A percentile compares a stretch with the other conserved stretches of the same genome.
Evolutionary conservation across 495 filamentous ascomycete genomes (phyloP).

Genomic region (Hypoxylon crocopeplum): DNA sequence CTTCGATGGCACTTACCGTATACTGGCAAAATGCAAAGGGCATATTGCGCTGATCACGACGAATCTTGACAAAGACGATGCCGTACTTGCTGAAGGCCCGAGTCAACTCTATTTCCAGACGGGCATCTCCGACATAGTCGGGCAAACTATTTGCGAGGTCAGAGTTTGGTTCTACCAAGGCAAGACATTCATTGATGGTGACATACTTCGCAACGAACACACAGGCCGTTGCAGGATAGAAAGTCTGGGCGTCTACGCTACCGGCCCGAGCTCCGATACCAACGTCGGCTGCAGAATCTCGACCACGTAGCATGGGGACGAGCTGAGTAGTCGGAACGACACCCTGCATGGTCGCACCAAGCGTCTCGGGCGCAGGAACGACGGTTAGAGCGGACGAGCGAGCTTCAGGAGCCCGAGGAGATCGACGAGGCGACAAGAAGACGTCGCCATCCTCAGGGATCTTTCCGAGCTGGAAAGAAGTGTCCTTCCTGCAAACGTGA

Average conservation of each 20-base stretch:
- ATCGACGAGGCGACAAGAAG: constrained; percentile 8
- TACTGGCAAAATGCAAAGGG: constrained; percentile 70
- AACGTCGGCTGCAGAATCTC: constrained; percentile 3
- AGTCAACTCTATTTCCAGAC: constrained; percentile 61
- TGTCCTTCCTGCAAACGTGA: neutral
- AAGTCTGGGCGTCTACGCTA: constrained; percentile 61
- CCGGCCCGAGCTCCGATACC: constrained; percentile 23
- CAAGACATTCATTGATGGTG: neutral
- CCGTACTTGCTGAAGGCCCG: constrained; percentile 59
- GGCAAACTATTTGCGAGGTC: constrained; percentile 42
- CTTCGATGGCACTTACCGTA: constrained; percentile 52
- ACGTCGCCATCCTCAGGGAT: constrained; percentile 12
- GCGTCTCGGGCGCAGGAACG: neutral
- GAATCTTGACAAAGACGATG: constrained; percentile 67
- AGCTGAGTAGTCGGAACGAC: constrained; percentile 10
- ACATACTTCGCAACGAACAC: constrained; percentile 73
- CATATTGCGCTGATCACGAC: constrained; percentile 62
- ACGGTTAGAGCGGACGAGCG: neutral
- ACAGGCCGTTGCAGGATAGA: constrained; percentile 62
- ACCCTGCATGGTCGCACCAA: constrained; percentile 19
- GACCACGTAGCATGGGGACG: constrained; percentile 1
- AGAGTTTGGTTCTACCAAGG: neutral
- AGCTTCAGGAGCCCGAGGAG: too few relatives aligned
- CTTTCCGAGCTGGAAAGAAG: constrained; percentile 13
- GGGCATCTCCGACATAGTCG: constrained; percentile 53